Base-by-base conservation (phyloP, 495 filamentous ascomycete species). In the Tuber indicum region DNA sequence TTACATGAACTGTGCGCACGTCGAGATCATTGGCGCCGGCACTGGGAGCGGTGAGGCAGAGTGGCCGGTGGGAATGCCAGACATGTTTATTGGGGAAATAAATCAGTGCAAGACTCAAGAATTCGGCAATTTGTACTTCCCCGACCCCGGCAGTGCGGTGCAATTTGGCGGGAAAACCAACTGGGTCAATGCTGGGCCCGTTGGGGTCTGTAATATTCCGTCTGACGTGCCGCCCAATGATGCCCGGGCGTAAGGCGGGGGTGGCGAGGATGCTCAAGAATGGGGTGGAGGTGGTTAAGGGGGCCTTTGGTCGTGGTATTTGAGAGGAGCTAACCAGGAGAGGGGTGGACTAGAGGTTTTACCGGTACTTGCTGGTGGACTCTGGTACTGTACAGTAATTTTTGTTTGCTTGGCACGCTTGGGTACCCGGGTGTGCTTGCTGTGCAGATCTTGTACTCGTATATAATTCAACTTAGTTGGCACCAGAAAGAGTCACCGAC, bases 21-120 rank as follows among this genome's bases (percentile, higher is more conserved):
- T 81, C 21, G 72, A 81, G 49, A 82, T 81, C 45, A 14, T 77
- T 8, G 45, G 72, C 69, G 39, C 39, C 39, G 78, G 45, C 12
- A 17, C 6, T 23, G 17, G 70, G 0, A n/a, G 45, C 17, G 36
- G 23, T 10, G 26, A 21, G 36, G 71, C 72, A 16, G 74, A 74
- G 14, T 69, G 79, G 26, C 72, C 74, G 74, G 74, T 74, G 72
- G 78, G 72, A 44, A 70, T 77, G 16, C 78, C 78, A 32, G 71
- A 76, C 23, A 81, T 81, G 72, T 81, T 81, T 42, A 77, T 81
- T 42, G 78, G 78, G 21, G 79, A 81, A 75, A 81, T 81, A 46
- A 81, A 81, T n/a, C 71, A 75, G 43, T 81, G 79, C 74, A 81
- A 77, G 49, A 81, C 78, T 23, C 78, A 81, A 52, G 78, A 77